A percentile compares a stretch with the other conserved stretches of the same genome.
Conservation (phyloP, 768 basidiomycete species). For the Boletus vinaceobasis region DNA sequence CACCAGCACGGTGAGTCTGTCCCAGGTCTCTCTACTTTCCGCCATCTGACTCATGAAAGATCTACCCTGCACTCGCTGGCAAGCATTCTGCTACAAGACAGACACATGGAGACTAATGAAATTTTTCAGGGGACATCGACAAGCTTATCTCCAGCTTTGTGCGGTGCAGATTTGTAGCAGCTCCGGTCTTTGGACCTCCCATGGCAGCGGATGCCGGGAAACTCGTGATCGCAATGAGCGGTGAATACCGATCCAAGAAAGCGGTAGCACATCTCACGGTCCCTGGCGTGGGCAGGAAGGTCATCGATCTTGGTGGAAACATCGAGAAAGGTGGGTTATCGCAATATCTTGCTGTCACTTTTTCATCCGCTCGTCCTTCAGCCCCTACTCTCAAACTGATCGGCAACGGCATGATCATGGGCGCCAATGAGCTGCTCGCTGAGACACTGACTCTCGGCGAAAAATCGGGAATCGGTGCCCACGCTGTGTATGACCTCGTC, state of each 20-base stretch:
- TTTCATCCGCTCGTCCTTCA: slow-evolving; percentile 21
- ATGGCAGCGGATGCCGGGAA: slow-evolving; percentile 59
- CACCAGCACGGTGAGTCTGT: slow-evolving; percentile 68
- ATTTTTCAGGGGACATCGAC: slow-evolving; percentile 62
- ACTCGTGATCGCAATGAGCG: slow-evolving; percentile 74
- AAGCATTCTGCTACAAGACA: slow-evolving; percentile 2
- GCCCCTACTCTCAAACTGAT: slow-evolving; percentile 74
- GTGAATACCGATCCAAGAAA: slow-evolving; percentile 80
- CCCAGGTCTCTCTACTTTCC: background rate
- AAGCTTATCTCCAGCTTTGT: slow-evolving; percentile 54
- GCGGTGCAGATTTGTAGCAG: slow-evolving; percentile 63
- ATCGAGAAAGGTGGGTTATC: slow-evolving; percentile 64
- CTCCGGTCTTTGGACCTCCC: slow-evolving; percentile 78
- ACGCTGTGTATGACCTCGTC: slow-evolving; percentile 52
- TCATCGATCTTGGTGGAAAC: slow-evolving; percentile 79
- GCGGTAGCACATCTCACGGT: slow-evolving; percentile 74
- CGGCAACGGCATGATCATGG: slow-evolving; percentile 75
- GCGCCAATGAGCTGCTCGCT: slow-evolving; percentile 73
- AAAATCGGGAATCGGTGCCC: slow-evolving; percentile 73
- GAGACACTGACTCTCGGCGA: slow-evolving; percentile 85
- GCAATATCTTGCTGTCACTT: background rate
- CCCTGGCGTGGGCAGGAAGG: slow-evolving; percentile 74
- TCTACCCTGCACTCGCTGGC: slow-evolving; percentile 55
- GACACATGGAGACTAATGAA: background rate
- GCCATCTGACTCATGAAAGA: slow-evolving; percentile 33